These are phyloP conservation scores for Ceratocystis huliohia DNA, from an alignment of 2,329 filamentous ascomycete species.

Conservation along the genomic window DNA sequence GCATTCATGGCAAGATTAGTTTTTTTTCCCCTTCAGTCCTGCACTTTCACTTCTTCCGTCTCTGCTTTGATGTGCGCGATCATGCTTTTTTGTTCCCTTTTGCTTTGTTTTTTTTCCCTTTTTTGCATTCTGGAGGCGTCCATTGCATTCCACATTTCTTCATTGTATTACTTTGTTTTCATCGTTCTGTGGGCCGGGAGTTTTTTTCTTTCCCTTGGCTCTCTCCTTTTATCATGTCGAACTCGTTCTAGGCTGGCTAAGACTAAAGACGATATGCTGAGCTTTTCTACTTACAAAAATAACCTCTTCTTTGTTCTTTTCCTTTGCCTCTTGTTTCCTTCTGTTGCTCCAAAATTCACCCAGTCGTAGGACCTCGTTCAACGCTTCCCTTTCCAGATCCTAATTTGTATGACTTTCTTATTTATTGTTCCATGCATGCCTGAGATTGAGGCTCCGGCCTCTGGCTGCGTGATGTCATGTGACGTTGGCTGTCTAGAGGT, in stretches of 20 bases:
- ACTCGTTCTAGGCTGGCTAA: background rate
- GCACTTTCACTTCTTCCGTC: background rate
- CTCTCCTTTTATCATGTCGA: conserved; percentile 21
- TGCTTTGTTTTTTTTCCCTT: background rate
- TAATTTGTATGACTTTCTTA: background rate
- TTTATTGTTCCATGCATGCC: background rate
- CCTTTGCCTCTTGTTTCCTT: background rate
- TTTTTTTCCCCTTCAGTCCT: conserved; percentile 22
- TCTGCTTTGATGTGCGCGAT: conserved; percentile 2
- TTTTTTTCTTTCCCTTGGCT: conserved; percentile 5
- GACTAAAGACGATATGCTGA: background rate
- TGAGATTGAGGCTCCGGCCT: background rate
- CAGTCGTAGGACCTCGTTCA: background rate
- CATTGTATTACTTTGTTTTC: conserved; percentile 11
- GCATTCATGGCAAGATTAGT: conserved; percentile 10
- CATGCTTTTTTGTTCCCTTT: conserved; percentile 11
- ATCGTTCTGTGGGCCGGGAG: background rate
- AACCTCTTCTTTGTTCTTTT: background rate
- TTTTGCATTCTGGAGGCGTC: background rate
- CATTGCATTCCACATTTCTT: background rate
- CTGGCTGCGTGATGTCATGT: background rate
- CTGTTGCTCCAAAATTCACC: background rate
- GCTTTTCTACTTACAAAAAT: background rate
- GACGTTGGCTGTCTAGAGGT: background rate
- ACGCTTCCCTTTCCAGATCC: background rate